Percentiles rank a stretch among this genome's conserved stretches.
phyloP scores from a whole-genome alignment of 305 asterid genomes.

The Fraxinus greggii region DNA sequence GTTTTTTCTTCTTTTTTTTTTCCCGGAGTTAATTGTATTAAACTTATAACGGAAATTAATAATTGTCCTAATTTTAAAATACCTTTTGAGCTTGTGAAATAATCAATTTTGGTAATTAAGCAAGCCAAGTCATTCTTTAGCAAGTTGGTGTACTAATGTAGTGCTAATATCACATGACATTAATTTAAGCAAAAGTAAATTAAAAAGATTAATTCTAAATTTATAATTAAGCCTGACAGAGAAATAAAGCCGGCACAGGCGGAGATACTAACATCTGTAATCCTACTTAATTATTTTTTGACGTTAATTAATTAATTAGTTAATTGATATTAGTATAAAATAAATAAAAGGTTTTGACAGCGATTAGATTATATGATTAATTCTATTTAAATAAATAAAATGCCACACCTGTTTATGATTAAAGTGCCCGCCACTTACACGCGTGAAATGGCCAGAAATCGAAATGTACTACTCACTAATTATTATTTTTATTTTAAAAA shows the following conservation, averaged over 20 bases:
- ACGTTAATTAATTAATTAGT: too few relatives aligned
- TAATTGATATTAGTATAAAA: conserved; percentile 1
- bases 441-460: background rate
- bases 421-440: background rate
- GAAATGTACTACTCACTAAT: background rate
- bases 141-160: conserved; percentile 11
- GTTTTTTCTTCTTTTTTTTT: too few relatives aligned
- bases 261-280: conserved; percentile 44
- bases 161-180: conserved; percentile 31
- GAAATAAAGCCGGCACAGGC: conserved; percentile 53
- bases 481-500: too few relatives aligned
- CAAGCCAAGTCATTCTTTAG: background rate
- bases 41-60: too few relatives aligned
- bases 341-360: background rate
- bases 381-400: background rate
- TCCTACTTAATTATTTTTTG: conserved; percentile 21
- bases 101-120: background rate
- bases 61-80: too few relatives aligned
- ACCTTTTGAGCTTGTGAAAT: background rate
- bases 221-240: conserved; percentile 27
- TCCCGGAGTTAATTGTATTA: too few relatives aligned
- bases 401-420: conserved; percentile 22
- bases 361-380: conserved; percentile 20
- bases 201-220: conserved; percentile 5
- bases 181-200: conserved; percentile 27